Evolutionary conservation across 1,139 yeast genomes (phyloP).

Genomic region (Suhomyces coccinellae): DNA sequence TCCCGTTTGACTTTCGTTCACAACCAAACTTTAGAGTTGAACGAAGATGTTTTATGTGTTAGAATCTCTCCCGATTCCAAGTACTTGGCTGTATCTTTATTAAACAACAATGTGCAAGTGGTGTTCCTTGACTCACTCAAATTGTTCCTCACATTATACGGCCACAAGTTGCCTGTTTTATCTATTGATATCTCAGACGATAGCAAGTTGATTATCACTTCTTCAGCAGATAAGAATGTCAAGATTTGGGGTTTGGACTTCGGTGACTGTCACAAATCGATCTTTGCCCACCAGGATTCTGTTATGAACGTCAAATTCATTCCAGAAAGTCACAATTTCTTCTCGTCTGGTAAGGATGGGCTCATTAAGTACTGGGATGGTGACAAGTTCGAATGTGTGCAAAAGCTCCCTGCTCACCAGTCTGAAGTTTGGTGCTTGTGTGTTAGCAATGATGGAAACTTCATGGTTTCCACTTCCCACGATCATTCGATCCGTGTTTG

Average conservation of each 20-base stretch:
- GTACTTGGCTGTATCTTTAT: slow-evolving; percentile 76
- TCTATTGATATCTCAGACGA: slow-evolving; percentile 89
- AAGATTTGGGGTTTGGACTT: slow-evolving; percentile 98
- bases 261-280: slow-evolving; percentile 96
- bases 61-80: slow-evolving; percentile 80
- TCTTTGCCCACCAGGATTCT: slow-evolving; percentile 95
- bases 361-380: slow-evolving; percentile 97
- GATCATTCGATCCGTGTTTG: slow-evolving; percentile 91
- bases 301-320: slow-evolving; percentile 85
- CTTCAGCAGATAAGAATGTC: slow-evolving; percentile 95
- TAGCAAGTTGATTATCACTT: slow-evolving; percentile 81
- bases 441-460: slow-evolving; percentile 68
- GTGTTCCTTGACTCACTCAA: slow-evolving; percentile 85
- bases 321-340: slow-evolving; percentile 83
- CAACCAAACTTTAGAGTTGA: slow-evolving; percentile 76
- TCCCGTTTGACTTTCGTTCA: slow-evolving; percentile 65
- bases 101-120: slow-evolving; percentile 92
- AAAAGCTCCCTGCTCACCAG: slow-evolving; percentile 83
- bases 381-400: slow-evolving; percentile 91
- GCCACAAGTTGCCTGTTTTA: slow-evolving; percentile 92
- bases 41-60: slow-evolving; percentile 82
- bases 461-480: slow-evolving; percentile 85
- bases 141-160: slow-evolving; percentile 84
- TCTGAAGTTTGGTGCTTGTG: slow-evolving; percentile 93
- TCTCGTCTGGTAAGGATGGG: slow-evolving; percentile 89